phyloP scores from a whole-genome alignment of 805 yeast genomes.

The Cyberlindnera petersonii region DNA sequence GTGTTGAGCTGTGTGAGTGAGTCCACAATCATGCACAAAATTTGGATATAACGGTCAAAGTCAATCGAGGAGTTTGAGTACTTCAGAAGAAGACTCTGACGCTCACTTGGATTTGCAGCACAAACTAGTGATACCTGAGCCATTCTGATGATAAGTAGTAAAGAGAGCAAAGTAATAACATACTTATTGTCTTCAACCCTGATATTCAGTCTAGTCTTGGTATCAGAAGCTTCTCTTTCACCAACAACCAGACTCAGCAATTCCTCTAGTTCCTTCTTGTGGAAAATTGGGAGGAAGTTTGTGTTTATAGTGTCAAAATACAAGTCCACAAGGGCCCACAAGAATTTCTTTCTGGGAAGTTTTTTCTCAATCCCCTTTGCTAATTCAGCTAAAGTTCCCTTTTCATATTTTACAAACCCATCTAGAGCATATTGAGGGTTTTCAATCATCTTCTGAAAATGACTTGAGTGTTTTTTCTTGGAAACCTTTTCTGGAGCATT shows the following conservation, averaged over 20 bases:
- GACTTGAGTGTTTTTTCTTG: constrained; percentile 9
- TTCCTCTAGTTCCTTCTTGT: constrained; percentile 44
- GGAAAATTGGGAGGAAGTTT: constrained; percentile 44
- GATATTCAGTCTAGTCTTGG: constrained; percentile 29
- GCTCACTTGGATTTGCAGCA: constrained; percentile 16
- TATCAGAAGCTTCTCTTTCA: constrained; percentile 26
- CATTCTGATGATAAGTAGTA: constrained; percentile 20
- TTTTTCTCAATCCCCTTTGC: constrained; percentile 32
- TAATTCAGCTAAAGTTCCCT: constrained; percentile 15
- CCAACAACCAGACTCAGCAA: constrained; percentile 45
- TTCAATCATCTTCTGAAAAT: constrained; percentile 15
- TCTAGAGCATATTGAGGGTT: constrained; percentile 20
- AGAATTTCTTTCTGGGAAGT: constrained; percentile 49
- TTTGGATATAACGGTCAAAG: constrained; percentile 17
- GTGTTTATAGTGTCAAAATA: not conserved
- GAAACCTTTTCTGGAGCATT: not conserved
- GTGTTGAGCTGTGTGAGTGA: constrained; percentile 2
- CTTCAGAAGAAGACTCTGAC: constrained; percentile 11
- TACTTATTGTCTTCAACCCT: constrained; percentile 12
- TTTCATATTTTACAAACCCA: constrained; percentile 17
- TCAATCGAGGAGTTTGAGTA: constrained; percentile 15
- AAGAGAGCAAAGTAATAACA: constrained; percentile 11
- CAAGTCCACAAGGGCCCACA: constrained; percentile 50
- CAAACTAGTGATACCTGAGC: constrained; percentile 18
- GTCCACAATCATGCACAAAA: constrained; percentile 13